Percentiles rank a stretch among this genome's conserved stretches.
These are phyloP conservation scores for Ophiostoma himal-ulmi DNA, from an alignment of 2,329 filamentous ascomycete genomes.

Conservation along the genomic window DNA sequence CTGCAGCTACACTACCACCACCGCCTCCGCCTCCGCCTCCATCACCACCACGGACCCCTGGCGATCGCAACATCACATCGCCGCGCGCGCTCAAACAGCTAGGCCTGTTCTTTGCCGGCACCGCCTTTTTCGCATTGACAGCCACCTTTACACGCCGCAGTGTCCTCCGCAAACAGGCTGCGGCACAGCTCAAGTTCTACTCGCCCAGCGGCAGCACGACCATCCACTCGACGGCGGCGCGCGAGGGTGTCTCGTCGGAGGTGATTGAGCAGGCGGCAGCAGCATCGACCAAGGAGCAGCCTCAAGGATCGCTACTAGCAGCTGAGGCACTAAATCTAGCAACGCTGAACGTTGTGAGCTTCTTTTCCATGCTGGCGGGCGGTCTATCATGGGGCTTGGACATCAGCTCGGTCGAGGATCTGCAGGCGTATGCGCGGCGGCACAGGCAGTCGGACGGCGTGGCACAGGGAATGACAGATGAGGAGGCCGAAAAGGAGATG, in stretches of 20 bases:
- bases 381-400: slow-evolving; percentile 72
- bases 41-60: not conserved
- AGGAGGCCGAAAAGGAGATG: slow-evolving; percentile 54
- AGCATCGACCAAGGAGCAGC: slow-evolving; percentile 34
- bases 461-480: slow-evolving; percentile 32
- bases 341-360: slow-evolving; percentile 74
- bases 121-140: slow-evolving; percentile 68
- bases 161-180: slow-evolving; percentile 55
- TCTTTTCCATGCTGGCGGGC: slow-evolving; percentile 68
- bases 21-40: not conserved
- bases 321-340: slow-evolving; percentile 78
- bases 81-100: slow-evolving; percentile 57
- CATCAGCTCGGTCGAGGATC: slow-evolving; percentile 62
- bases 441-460: slow-evolving; percentile 32
- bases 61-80: slow-evolving; percentile 29
- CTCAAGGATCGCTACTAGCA: slow-evolving; percentile 66
- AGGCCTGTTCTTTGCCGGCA: slow-evolving; percentile 66
- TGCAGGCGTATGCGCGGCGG: slow-evolving; percentile 48
- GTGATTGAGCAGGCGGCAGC: slow-evolving; percentile 3
- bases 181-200: slow-evolving; percentile 66
- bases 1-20: not conserved
- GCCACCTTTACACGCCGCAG: slow-evolving; percentile 66
- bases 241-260: slow-evolving; percentile 26
- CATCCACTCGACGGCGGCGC: slow-evolving; percentile 15
- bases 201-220: slow-evolving; percentile 43